Evolutionary conservation across 208 protist species (phyloP), one percentile per base, ranked within the genome.

Genomic region (Porcisia deanei): DNA sequence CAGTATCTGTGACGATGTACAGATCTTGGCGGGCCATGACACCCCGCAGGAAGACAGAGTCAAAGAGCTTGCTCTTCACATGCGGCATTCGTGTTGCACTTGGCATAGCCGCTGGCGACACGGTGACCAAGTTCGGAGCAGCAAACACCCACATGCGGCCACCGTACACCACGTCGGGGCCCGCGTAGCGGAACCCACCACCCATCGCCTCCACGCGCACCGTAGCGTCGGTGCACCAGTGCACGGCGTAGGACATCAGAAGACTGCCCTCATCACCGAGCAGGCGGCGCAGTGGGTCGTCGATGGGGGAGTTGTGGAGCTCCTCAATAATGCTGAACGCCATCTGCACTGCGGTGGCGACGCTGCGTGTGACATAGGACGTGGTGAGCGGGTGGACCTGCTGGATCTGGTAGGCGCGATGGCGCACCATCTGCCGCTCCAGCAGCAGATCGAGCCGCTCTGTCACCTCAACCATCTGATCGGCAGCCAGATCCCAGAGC

Each of bases 211-310:
- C 87, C 20, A 77, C 41, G 18, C 73, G 77, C 25, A 96, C 88
- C 34, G 64, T 85, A 7, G 87, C 92, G 70, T 94, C 84, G 39
- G 67, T 87, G 73, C 92, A 96, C 89, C 90, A 96, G 84, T 96
- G 88, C 39, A 94, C 84, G n/a, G 90, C 84, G 69, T 85, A 92
- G 22, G 84, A 80, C 59, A 96, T 22, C 70, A 88, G 60, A 9
- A 94, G 75, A 57, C 73, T 18, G 59, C 88, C 87, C 37, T 92
- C 87, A 14, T 91, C 87, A 43, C 89, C 88, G 39, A 94, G 80
- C 49, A 91, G 82, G 37, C 80, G 74, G 54, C 67, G 82, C 71
- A 96, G 81, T 45, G 84, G 73, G 2, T 76, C 85, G 77, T 96
- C 92, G 59, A 94, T 80, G 30, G 75, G 81, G 4, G 80, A 25